phyloP scores from a whole-genome alignment of 129 eudicot genomes.

The Arctium lappa region DNA sequence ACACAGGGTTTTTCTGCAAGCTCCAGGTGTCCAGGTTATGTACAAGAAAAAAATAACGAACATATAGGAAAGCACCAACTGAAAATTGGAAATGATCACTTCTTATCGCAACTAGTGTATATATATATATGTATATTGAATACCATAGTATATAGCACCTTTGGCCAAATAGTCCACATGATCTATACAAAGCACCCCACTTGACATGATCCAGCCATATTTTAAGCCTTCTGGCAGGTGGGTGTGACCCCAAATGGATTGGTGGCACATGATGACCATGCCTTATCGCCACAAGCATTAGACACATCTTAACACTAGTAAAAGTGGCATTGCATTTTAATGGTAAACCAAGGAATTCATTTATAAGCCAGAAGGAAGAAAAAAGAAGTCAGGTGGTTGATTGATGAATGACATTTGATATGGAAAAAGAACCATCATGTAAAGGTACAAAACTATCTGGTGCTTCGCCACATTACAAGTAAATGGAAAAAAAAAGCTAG shows the following conservation, averaged over 20 bases:
- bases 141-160: background rate
- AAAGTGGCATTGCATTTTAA: too few species aligned
- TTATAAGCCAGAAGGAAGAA: background rate
- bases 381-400: background rate
- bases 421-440: background rate
- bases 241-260: background rate
- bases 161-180: background rate
- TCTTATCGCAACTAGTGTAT: background rate
- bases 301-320: background rate
- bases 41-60: background rate
- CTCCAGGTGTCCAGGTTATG: background rate
- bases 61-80: background rate
- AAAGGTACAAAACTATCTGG: background rate
- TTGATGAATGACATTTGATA: background rate
- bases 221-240: background rate
- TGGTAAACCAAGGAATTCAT: background rate
- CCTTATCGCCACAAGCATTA: background rate
- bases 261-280: background rate
- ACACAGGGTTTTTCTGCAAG: background rate
- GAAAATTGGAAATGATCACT: background rate
- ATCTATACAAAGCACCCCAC: background rate
- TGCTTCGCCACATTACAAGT: background rate
- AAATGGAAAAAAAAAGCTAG: background rate
- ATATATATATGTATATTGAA: background rate
- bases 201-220: background rate